Evolutionary conservation across 2,329 filamentous ascomycete species (phyloP).

Genomic region (Epichloe scottii): DNA sequence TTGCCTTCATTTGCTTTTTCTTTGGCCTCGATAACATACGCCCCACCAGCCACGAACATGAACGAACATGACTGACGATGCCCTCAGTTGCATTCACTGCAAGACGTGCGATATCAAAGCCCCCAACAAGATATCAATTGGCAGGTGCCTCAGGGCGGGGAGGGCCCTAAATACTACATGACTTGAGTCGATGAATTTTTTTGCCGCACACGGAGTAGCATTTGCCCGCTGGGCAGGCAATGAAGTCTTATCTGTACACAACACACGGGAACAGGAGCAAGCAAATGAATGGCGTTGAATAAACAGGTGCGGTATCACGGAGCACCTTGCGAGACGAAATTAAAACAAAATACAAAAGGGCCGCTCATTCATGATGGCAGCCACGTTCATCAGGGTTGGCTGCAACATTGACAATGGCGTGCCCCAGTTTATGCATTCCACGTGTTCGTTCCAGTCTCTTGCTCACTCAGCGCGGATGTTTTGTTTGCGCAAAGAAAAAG

Average conservation of each 20-base stretch:
- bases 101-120: slow-evolving; percentile 99
- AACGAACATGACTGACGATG: background rate
- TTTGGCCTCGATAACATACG: no score
- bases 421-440: slow-evolving; percentile 4
- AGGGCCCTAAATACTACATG: slow-evolving; percentile 61
- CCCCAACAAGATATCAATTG: slow-evolving; percentile 96
- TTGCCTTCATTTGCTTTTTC: background rate
- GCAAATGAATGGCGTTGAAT: background rate
- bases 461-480: background rate
- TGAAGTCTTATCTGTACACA: background rate
- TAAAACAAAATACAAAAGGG: background rate
- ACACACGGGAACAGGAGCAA: background rate
- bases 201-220: slow-evolving; percentile 2
- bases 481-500: background rate
- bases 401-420: background rate
- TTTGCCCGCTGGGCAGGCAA: background rate
- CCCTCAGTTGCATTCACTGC: slow-evolving; percentile 83
- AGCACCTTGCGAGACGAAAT: background rate
- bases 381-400: background rate
- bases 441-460: slow-evolving; percentile 6
- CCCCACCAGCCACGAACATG: background rate
- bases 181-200: slow-evolving; percentile 25
- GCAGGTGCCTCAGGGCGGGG: slow-evolving; percentile 88
- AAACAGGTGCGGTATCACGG: background rate
- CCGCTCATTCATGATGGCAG: background rate